Evolutionary conservation across 192 early-diverging fungal species (phyloP).

Genomic region (Physocladia obscura): DNA sequence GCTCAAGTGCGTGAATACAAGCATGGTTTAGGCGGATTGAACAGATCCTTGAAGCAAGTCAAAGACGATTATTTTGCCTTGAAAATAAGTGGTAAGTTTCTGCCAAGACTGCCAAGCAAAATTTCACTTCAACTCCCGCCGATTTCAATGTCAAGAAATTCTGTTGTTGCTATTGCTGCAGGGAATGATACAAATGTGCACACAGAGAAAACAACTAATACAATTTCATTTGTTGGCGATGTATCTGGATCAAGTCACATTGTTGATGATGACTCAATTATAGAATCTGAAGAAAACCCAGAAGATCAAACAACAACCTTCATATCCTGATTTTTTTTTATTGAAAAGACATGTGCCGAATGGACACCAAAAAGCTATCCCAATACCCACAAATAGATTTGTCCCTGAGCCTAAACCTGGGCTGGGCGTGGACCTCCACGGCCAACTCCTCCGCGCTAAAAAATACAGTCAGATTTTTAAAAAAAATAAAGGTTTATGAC

Average conservation of each 20-base stretch:
- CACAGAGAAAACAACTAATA: background rate
- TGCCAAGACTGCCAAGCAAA: background rate
- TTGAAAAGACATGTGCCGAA: background rate
- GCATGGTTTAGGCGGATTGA: conserved; percentile 44
- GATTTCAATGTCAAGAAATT: background rate
- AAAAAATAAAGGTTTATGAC: conserved; percentile 28
- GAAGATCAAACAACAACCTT: background rate
- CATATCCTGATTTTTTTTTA: background rate
- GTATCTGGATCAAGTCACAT: too few relatives aligned
- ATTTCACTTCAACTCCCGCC: background rate
- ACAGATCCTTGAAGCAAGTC: conserved; percentile 37
- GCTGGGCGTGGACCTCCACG: conserved; percentile 61
- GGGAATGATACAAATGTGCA: background rate
- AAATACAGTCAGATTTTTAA: background rate
- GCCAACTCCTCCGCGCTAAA: conserved; percentile 82
- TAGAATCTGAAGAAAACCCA: too few relatives aligned
- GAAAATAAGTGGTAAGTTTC: background rate
- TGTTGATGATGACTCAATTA: too few relatives aligned
- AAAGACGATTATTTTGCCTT: conserved; percentile 36
- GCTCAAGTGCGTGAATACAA: conserved; percentile 55
- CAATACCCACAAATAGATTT: background rate
- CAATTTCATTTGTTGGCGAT: too few relatives aligned
- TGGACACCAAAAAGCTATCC: background rate
- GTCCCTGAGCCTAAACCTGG: conserved; percentile 7
- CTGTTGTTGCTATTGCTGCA: conserved; percentile 13